Conservation (phyloP, 2,329 filamentous ascomycete species). For the Fusarium clavum region DNA sequence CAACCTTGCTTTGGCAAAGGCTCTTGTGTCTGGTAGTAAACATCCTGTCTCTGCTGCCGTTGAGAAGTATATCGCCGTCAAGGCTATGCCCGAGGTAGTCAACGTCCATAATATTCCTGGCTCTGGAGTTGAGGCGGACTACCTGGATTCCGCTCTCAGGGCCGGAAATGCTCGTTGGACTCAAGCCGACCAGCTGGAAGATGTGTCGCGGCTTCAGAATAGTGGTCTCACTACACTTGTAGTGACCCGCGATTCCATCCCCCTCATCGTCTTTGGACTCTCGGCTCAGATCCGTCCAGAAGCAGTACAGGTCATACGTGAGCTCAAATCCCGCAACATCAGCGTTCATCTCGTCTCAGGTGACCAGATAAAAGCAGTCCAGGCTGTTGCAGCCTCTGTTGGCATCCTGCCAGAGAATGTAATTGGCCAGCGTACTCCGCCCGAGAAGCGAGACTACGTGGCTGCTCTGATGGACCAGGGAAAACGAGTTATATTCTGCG, state of each 20-base stretch:
- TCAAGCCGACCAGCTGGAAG: not conserved
- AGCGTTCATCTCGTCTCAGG: conserved; percentile 1
- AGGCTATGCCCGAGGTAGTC: fast-evolving
- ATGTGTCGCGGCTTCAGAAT: not conserved
- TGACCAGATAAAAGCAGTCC: not conserved
- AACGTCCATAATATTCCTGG: not conserved
- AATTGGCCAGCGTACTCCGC: not conserved
- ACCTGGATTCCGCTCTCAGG: not conserved
- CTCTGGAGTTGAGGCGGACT: not conserved
- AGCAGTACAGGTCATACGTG: not conserved
- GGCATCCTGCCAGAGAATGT: not conserved
- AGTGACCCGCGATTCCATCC: not conserved
- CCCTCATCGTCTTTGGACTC: conserved; percentile 2
- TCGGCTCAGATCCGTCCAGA: conserved; percentile 7
- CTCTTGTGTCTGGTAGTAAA: not conserved
- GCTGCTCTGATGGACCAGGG: not conserved
- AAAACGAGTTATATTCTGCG: not conserved
- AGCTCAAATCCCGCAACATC: conserved; percentile 8
- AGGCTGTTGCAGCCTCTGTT: not conserved
- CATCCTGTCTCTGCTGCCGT: conserved; percentile 9
- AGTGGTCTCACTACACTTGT: conserved; percentile 13
- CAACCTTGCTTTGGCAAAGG: not conserved
- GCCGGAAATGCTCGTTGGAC: conserved; percentile 18
- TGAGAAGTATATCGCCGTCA: not conserved
- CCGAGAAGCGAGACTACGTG: conserved; percentile 14